Base-by-base conservation (phyloP, 495 filamentous ascomycete genomes). In the Penicillium waksmanii region DNA sequence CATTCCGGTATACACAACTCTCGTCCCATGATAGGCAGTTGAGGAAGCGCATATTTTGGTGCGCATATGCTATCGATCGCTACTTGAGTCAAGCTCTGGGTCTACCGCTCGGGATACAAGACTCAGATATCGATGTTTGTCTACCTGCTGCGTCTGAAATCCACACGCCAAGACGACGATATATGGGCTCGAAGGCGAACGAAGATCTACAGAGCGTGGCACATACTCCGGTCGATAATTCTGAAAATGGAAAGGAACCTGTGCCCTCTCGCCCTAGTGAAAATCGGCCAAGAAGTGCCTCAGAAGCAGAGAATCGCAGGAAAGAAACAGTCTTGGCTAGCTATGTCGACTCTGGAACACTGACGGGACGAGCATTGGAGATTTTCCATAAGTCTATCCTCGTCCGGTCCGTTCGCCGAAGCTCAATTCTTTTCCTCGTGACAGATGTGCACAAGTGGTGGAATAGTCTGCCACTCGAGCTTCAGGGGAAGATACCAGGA, bases 31-130 rank as follows among this genome's bases (percentile, higher is more conserved):
- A 78, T 46, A 65, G 76, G 15, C 73, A 77, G 23, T 54, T 78
- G 50, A 70, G 76, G 12, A 78, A 78, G 53, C 66, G 79, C 3
- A 73, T 83, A 36, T 83, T 83, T 62, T 83, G 80, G 80, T 80
- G 73, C 53, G 77, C 77, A 0, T 83, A 83, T 62, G 72, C 73
- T 15, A 73, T 82, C 43, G 80, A 82, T 57, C 67, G 80, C 9
- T 82, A 78, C 53, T 58, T 82, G 21, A 80, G 78, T 25, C 77
- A 81, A 51, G 73, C 77, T 1, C 66, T 83, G 12, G 80, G 80
- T 0, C 62, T 78, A 15, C 76, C 76, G 1, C 70, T 78, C 11
- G 76, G 76, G 6, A 74, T 77, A 13, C 76, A 78, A 47, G 76
- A 77, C 60, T 78, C 73, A 0, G 74, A 77, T 58, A 71, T 76